Evolutionary conservation across 768 basidiomycete genomes (phyloP).

Genomic region (Cystobasidiopsis lactophilus): DNA sequence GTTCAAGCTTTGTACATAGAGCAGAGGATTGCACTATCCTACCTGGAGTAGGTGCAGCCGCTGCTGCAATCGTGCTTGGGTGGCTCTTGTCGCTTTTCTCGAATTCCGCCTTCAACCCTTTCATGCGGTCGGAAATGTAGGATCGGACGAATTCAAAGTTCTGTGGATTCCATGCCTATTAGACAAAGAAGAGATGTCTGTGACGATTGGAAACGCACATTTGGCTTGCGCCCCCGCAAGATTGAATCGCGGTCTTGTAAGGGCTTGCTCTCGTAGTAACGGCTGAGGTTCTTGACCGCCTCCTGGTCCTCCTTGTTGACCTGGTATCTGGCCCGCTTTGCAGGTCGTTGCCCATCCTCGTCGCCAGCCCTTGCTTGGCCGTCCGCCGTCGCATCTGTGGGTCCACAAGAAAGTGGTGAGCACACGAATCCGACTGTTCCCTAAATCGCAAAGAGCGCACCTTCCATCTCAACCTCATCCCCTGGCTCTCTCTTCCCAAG

Average conservation of each 20-base stretch:
- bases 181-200: background rate
- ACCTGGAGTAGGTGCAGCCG: slow-evolving; percentile 1
- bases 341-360: background rate
- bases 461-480: background rate
- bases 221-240: slow-evolving; percentile 56
- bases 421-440: slow-evolving; percentile 6
- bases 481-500: background rate
- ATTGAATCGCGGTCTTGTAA: slow-evolving; percentile 48
- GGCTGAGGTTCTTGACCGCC: slow-evolving; percentile 61
- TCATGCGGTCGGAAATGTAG: slow-evolving; percentile 51
- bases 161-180: slow-evolving; percentile 31
- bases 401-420: slow-evolving; percentile 16
- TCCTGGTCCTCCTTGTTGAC: slow-evolving; percentile 57
- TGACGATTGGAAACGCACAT: slow-evolving; percentile 33
- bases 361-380: slow-evolving; percentile 21
- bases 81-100: background rate
- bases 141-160: slow-evolving; percentile 53
- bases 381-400: slow-evolving; percentile 27
- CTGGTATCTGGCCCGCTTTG: slow-evolving; percentile 50
- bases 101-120: slow-evolving; percentile 41
- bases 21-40: slow-evolving; percentile 18
- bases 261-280: slow-evolving; percentile 16
- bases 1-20: slow-evolving; percentile 6
- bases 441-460: background rate
- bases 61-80: too few relatives aligned